A percentile compares a stretch with the other conserved stretches of the same genome.
phyloP scores from a whole-genome alignment of 768 basidiomycete genomes.

The Rickenella mellea region DNA sequence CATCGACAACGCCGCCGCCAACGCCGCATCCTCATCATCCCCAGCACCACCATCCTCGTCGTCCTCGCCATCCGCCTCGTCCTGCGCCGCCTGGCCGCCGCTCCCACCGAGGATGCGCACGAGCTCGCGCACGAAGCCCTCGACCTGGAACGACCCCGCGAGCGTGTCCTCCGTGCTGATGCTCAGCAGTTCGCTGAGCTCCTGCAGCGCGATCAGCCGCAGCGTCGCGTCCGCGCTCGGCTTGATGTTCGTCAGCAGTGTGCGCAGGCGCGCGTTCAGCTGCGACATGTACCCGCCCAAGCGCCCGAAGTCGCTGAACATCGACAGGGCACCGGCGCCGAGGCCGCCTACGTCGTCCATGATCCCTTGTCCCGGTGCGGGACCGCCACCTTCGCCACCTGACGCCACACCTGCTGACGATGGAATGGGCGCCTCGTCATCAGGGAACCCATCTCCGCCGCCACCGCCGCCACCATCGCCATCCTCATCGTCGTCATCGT shows the following conservation, averaged over 20 bases:
- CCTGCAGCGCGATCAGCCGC: conserved; percentile 83
- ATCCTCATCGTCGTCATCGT: conserved; percentile 36
- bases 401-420: conserved; percentile 21
- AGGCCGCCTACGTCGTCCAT: conserved; percentile 37
- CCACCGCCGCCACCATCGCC: conserved; percentile 29
- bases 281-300: conserved; percentile 91
- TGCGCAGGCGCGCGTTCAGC: conserved; percentile 79
- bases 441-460: conserved; percentile 7
- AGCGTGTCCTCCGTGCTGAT: conserved; percentile 97
- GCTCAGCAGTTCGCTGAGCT: conserved; percentile 87
- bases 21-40: conserved; percentile 75
- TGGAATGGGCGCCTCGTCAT: conserved; percentile 4
- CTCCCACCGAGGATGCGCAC: conserved; percentile 84
- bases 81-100: conserved; percentile 61
- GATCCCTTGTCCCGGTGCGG: conserved; percentile 24
- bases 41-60: conserved; percentile 33
- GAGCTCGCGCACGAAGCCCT: conserved; percentile 85
- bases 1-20: conserved; percentile 81
- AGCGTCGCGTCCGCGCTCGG: conserved; percentile 74
- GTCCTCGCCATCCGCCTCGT: conserved; percentile 62
- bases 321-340: conserved; percentile 68
- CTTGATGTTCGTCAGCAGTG: conserved; percentile 84
- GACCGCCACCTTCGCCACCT: conserved; percentile 26
- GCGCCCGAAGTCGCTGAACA: conserved; percentile 81
- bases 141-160: conserved; percentile 91